phyloP scores from a whole-genome alignment of 1,139 yeast species.

The Ogataea hybrid region DNA sequence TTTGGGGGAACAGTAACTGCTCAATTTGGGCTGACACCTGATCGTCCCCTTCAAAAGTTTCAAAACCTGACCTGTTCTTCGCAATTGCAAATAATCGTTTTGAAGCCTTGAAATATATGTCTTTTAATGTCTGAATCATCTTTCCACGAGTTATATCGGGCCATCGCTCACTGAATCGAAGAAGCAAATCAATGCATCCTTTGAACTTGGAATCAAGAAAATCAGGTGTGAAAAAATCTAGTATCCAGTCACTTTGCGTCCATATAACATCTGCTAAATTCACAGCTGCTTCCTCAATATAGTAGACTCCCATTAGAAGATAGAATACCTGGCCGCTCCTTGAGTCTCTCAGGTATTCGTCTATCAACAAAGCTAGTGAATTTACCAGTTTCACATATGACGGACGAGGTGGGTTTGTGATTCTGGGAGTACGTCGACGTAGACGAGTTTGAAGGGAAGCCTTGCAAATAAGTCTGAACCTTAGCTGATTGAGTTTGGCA shows the following conservation, averaged over 20 bases:
- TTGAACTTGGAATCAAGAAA: constrained; percentile 15
- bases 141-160: constrained; percentile 20
- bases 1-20: constrained; percentile 19
- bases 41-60: not conserved
- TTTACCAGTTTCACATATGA: constrained; percentile 18
- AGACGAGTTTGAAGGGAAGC: constrained; percentile 20
- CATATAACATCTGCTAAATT: constrained; percentile 22
- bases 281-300: constrained; percentile 20
- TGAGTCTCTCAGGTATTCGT: constrained; percentile 22
- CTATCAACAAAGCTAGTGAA: constrained; percentile 15
- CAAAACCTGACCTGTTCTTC: not conserved
- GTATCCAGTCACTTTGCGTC: constrained; percentile 22
- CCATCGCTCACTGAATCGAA: constrained; percentile 21
- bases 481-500: constrained; percentile 22
- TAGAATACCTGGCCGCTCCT: constrained; percentile 20
- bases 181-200: constrained; percentile 14
- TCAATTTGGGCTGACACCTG: constrained; percentile 16
- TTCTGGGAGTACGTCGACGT: constrained; percentile 22
- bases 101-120: constrained; percentile 11
- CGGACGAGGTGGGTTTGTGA: constrained; percentile 15
- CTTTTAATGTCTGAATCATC: constrained; percentile 13
- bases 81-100: constrained; percentile 3
- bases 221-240: constrained; percentile 14
- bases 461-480: constrained; percentile 23
- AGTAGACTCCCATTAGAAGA: constrained; percentile 22